Conservation (phyloP, 306 rosid species). For the Castanospermum australe region DNA sequence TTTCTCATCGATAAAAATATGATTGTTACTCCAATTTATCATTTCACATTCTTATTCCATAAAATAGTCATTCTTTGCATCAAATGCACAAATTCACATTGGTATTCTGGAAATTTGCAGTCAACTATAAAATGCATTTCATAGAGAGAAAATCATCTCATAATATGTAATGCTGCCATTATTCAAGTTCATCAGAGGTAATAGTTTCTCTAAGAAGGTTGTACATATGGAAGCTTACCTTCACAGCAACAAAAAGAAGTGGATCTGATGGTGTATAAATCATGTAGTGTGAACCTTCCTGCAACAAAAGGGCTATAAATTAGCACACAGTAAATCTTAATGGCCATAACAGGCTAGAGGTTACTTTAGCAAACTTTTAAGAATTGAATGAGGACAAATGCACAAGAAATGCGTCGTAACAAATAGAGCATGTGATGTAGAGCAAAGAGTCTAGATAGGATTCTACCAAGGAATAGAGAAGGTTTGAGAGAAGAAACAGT, state of each 20-base stretch:
- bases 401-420: neutral
- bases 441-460: no score
- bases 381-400: neutral
- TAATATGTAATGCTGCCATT: constrained; percentile 3
- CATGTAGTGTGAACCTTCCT: constrained; percentile 82
- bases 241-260: constrained; percentile 46
- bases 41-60: no score
- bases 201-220: constrained; percentile 8
- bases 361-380: neutral
- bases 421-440: no score
- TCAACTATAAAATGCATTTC: neutral
- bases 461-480: no score
- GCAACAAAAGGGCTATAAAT: constrained; percentile 26
- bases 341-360: constrained; percentile 15
- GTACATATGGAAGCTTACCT: constrained; percentile 35
- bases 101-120: constrained; percentile 2
- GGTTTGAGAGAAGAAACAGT: no score
- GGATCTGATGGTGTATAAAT: constrained; percentile 92
- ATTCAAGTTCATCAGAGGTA: neutral
- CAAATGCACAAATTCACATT: constrained; percentile 5
- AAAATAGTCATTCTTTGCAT: no score
- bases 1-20: no score
- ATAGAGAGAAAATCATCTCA: neutral
- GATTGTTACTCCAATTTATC: no score
- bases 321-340: constrained; percentile 11